Evolutionary conservation across 2,329 filamentous ascomycete genomes (phyloP).

Genomic region (Sordariomycetes sp.): DNA sequence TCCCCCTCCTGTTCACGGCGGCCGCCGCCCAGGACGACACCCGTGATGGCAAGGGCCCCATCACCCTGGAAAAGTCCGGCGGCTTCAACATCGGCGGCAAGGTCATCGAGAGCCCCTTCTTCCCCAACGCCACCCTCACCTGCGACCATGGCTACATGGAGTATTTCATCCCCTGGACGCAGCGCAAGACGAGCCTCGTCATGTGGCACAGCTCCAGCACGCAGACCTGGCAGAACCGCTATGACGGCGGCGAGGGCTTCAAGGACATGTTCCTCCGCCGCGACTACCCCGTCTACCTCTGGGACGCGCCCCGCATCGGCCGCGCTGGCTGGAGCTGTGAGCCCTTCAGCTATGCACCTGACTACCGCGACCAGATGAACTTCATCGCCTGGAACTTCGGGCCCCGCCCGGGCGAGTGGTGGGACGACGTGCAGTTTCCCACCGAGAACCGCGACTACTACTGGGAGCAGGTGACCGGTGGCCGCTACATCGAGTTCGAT

Average conservation of each 20-base stretch:
- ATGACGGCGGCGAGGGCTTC: constrained; percentile 25
- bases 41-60: constrained; percentile 7
- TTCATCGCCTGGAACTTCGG: constrained; percentile 25
- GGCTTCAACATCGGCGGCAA: constrained; percentile 21
- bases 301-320: constrained; percentile 23
- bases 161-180: constrained; percentile 22
- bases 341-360: constrained; percentile 15
- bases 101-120: constrained; percentile 14
- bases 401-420: constrained; percentile 17
- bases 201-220: constrained; percentile 27
- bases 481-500: constrained; percentile 23
- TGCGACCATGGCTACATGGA: constrained; percentile 28
- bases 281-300: constrained; percentile 25
- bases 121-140: constrained; percentile 17
- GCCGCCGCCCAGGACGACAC: neutral
- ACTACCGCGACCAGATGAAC: constrained; percentile 21
- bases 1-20: neutral
- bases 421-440: constrained; percentile 22
- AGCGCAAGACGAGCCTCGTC: constrained; percentile 20
- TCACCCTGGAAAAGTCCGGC: constrained; percentile 18
- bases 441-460: constrained; percentile 14
- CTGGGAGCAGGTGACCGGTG: constrained; percentile 21
- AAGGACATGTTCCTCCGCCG: constrained; percentile 25
- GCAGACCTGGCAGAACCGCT: constrained; percentile 25
- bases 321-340: constrained; percentile 25